Evolutionary conservation across 1,284 basidiomycete species (phyloP), one percentile per base, ranked within the genome.

Genomic region (Abortiporus biennis): DNA sequence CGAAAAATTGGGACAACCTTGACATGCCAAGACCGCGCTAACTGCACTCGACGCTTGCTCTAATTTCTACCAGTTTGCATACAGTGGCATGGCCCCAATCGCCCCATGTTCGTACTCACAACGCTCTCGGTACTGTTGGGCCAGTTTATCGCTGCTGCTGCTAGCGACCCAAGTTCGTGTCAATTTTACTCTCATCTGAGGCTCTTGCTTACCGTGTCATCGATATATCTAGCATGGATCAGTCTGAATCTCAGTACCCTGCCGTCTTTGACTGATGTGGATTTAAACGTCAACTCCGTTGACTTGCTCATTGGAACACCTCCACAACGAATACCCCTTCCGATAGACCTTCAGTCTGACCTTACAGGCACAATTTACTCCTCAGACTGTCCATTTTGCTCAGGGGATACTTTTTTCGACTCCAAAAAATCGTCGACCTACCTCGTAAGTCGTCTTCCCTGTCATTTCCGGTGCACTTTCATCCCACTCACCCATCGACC

Each of bases 221-320:
- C 20, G 8, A 5, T 13, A 9, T 33, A 15, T 24, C 11, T 16
- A 42, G 41, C 41, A 16, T 42, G 41, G 41, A 16, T 42, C 11
- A 42, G 41, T 22, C 23, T 42, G 23, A 42, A 42, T 24, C 20
- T 42, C 6, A 25, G 33, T 6, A 35, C 30, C 12, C 41, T 35
- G 4, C 6, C 34, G 9, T 3, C 22, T 13, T 23, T 42, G 29
- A 3, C 5, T 8, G 41, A 42, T n/a, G n/a, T 8, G 5, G 33
- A 36, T 22, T 11, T 23, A 11, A 20, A 23, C 6, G 13, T 16
- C 17, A 42, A 42, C 34, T 42, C n/a, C 27, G 41, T 42, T 6
- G 41, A 42, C 13, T 23, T 42, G 4, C 16, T 36, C 12, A 24
- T 42, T 16, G 41, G 41, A 6, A 42, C 41, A 6, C 41, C 41